Percentiles rank a stretch among this genome's conserved stretches.
Evolutionary conservation across 2,329 filamentous ascomycete species (phyloP).

Genomic region (Laburnicola sp.): DNA sequence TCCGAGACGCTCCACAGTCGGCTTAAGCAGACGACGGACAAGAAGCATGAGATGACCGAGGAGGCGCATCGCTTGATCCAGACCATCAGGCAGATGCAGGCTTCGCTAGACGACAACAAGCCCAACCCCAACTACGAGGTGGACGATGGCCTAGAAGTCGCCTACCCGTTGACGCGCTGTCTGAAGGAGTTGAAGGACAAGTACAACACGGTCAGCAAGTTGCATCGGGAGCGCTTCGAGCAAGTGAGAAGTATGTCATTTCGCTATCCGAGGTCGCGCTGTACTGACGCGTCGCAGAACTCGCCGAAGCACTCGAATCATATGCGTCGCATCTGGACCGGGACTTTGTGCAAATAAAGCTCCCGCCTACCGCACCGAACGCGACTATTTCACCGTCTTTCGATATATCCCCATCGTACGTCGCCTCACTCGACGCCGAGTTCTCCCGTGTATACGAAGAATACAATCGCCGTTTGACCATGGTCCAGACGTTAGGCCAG

Average conservation of each 20-base stretch:
- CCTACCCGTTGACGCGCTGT: slow-evolving; percentile 80
- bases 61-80: slow-evolving; percentile 85
- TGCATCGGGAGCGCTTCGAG: slow-evolving; percentile 90
- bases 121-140: slow-evolving; percentile 66
- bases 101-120: slow-evolving; percentile 77
- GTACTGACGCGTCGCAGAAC: slow-evolving; percentile 60
- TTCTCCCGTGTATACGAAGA: slow-evolving; percentile 96
- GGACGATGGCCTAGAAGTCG: slow-evolving; percentile 72
- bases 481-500: slow-evolving; percentile 74
- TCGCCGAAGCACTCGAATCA: slow-evolving; percentile 89
- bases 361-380: slow-evolving; percentile 80
- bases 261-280: neutral
- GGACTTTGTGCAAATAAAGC: slow-evolving; percentile 79
- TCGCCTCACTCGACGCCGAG: slow-evolving; percentile 82
- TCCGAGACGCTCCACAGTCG: slow-evolving; percentile 92
- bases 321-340: slow-evolving; percentile 95
- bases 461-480: slow-evolving; percentile 79
- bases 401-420: slow-evolving; percentile 88
- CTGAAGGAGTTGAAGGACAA: slow-evolving; percentile 82
- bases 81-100: slow-evolving; percentile 90
- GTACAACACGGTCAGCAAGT: slow-evolving; percentile 74
- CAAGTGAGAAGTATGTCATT: slow-evolving; percentile 81
- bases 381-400: slow-evolving; percentile 79
- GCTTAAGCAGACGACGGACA: slow-evolving; percentile 77
- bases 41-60: slow-evolving; percentile 89